A percentile compares a stretch with the other conserved stretches of the same genome.
These are phyloP conservation scores for Clonostachys sp. DNA, from an alignment of 2,329 filamentous ascomycete genomes.

Conservation along the genomic window DNA sequence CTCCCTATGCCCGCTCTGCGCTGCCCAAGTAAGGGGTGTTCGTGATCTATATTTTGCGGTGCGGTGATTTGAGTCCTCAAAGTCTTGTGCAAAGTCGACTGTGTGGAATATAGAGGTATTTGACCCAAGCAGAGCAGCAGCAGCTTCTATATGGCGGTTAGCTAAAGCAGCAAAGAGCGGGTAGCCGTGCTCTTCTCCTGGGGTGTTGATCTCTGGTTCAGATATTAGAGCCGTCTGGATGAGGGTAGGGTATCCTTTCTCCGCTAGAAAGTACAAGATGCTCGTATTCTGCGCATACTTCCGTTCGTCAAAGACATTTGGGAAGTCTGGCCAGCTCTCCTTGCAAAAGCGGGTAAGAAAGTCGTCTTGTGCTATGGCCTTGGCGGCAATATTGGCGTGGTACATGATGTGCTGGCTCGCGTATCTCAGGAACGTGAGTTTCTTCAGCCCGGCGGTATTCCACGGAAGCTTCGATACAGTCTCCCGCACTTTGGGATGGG, in stretches of 20 bases:
- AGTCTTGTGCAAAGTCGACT: background rate
- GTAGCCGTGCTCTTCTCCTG: background rate
- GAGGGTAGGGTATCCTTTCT: background rate
- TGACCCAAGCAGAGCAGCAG: background rate
- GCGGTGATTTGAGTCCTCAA: background rate
- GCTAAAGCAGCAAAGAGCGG: constrained; percentile 1
- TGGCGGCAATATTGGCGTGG: constrained; percentile 1
- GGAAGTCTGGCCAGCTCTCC: constrained; percentile 17
- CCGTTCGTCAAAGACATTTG: background rate
- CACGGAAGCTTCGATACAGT: background rate
- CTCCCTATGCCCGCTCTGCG: background rate
- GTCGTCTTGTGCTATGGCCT: constrained; percentile 14
- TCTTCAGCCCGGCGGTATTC: background rate
- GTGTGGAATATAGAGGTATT: background rate
- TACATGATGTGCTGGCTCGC: background rate
- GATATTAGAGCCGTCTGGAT: too few species aligned
- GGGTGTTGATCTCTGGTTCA: background rate
- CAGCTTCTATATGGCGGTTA: background rate
- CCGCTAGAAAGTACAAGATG: background rate
- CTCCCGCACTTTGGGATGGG: background rate
- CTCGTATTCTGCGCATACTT: too few species aligned
- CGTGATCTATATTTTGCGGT: background rate
- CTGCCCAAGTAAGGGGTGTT: constrained; percentile 1
- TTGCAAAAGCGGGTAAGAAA: constrained; percentile 23
- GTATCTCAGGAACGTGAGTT: constrained; percentile 41